Evolutionary conservation across 2,329 filamentous ascomycete genomes (phyloP).

Genomic region (Pyrenochaeta sp.): DNA sequence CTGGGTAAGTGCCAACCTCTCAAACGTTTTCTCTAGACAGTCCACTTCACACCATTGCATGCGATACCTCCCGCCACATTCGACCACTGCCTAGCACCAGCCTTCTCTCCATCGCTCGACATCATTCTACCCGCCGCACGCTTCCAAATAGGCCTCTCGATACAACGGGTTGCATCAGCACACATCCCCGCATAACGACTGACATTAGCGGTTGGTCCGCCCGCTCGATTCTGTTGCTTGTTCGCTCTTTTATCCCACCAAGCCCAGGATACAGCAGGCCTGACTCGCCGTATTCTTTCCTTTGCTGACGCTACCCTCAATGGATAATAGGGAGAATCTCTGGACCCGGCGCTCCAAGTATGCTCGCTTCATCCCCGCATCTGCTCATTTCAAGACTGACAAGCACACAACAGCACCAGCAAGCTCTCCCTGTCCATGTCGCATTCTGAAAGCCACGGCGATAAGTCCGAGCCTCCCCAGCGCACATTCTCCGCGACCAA

Average conservation of each 20-base stretch:
- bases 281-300: slow-evolving; percentile 4
- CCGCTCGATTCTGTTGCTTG: slow-evolving; percentile 37
- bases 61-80: slow-evolving; percentile 27
- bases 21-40: slow-evolving; percentile 38
- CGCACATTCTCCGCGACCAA: slow-evolving; percentile 73
- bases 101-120: slow-evolving; percentile 7
- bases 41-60: slow-evolving; percentile 28
- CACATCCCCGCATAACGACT: slow-evolving; percentile 19
- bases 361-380: slow-evolving; percentile 46
- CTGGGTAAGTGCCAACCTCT: slow-evolving; percentile 34
- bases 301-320: slow-evolving; percentile 34
- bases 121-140: slow-evolving; percentile 9
- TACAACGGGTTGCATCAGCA: slow-evolving; percentile 1
- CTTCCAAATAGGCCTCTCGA: slow-evolving; percentile 5
- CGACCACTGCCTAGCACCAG: slow-evolving; percentile 6
- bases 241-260: slow-evolving; percentile 47
- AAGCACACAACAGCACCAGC: slow-evolving; percentile 68
- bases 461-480: slow-evolving; percentile 62
- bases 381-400: slow-evolving; percentile 33
- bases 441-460: slow-evolving; percentile 62
- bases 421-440: slow-evolving; percentile 90
- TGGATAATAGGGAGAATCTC: slow-evolving; percentile 58
- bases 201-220: slow-evolving; percentile 33
- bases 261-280: slow-evolving; percentile 34
- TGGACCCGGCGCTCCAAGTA: slow-evolving; percentile 89